A percentile compares a stretch with the other conserved stretches of the same genome.
phyloP scores from a whole-genome alignment of 1,139 yeast genomes.

The Scheffersomyces cryptocercus region DNA sequence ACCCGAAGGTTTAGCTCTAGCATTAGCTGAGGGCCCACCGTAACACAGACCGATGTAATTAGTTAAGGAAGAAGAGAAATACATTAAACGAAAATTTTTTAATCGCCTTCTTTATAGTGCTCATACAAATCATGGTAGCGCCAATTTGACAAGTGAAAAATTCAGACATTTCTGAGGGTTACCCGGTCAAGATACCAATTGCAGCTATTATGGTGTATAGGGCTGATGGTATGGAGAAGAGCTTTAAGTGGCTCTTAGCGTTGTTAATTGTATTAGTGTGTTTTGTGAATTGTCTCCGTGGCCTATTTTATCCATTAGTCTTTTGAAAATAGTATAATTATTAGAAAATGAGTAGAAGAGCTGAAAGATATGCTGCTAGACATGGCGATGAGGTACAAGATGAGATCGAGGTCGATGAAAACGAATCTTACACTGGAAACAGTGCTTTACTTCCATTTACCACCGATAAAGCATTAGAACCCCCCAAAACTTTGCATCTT shows the following conservation, averaged over 20 bases:
- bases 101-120: neutral
- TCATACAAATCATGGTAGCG: no score
- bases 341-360: slow-evolving; percentile 20
- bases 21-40: slow-evolving; percentile 39
- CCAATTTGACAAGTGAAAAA: neutral
- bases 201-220: neutral
- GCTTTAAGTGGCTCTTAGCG: neutral
- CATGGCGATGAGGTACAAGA: neutral
- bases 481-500: slow-evolving; percentile 46
- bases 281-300: neutral
- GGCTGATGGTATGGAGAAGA: no score
- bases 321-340: no score
- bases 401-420: slow-evolving; percentile 6
- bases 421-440: slow-evolving; percentile 2
- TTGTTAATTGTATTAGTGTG: neutral
- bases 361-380: slow-evolving; percentile 13
- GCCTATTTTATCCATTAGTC: no score
- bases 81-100: neutral
- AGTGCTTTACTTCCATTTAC: slow-evolving; percentile 35
- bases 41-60: slow-evolving; percentile 53
- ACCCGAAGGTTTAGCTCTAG: slow-evolving; percentile 32
- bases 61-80: slow-evolving; percentile 14
- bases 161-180: slow-evolving; percentile 5
- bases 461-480: slow-evolving; percentile 28
- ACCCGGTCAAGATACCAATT: slow-evolving; percentile 4